Evolutionary conservation across 305 asterid species (phyloP).

Genomic region (Fraxinus sp.): DNA sequence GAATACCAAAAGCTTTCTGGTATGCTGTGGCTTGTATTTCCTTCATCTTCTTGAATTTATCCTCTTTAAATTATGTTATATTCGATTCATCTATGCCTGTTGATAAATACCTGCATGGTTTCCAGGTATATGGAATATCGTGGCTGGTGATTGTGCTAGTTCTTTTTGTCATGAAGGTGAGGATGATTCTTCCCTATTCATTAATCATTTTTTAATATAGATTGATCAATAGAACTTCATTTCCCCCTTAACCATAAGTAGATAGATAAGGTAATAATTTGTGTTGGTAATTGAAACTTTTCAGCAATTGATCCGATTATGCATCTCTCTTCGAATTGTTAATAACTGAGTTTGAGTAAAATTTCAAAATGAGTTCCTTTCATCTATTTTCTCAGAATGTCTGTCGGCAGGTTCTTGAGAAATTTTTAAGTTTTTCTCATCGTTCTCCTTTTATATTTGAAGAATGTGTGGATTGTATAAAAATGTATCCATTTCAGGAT

Average conservation of each 20-base stretch:
- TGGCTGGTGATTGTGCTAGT: slow-evolving; percentile 77
- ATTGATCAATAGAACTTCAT: background rate
- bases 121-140: slow-evolving; percentile 79
- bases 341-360: background rate
- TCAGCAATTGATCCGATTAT: background rate
- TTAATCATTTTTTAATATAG: background rate
- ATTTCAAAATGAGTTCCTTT: background rate
- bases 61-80: background rate
- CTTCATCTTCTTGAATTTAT: slow-evolving; percentile 11
- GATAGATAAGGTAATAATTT: background rate
- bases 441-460: background rate
- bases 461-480: background rate
- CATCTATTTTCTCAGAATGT: background rate
- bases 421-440: background rate
- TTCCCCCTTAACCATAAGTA: background rate
- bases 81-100: background rate
- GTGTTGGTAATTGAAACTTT: background rate
- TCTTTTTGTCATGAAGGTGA: slow-evolving; percentile 89
- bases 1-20: slow-evolving; percentile 57
- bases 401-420: background rate
- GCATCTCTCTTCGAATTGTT: background rate
- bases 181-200: slow-evolving; percentile 14
- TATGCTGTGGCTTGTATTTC: slow-evolving; percentile 30
- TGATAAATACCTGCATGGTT: slow-evolving; percentile 23
- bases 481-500: background rate